Conservation (phyloP, 2,329 filamentous ascomycete genomes). For the Trichoderma afroharzianum region DNA sequence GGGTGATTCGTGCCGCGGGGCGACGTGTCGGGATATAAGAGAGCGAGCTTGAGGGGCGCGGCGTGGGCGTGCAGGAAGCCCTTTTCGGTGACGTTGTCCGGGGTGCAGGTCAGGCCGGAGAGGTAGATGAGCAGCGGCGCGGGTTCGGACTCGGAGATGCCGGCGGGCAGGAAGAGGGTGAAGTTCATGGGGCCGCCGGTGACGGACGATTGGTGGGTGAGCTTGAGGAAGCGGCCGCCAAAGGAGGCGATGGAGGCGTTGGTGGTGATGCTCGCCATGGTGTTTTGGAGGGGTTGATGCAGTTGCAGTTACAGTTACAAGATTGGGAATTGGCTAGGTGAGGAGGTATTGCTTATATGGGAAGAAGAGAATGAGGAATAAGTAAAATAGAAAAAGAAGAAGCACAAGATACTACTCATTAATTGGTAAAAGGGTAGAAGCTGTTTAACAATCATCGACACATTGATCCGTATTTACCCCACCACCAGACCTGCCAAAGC, state of each 20-base stretch:
- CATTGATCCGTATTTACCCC: background rate
- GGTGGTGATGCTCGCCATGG: constrained; percentile 52
- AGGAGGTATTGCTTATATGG: background rate
- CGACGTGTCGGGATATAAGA: constrained; percentile 93
- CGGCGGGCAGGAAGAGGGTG: constrained; percentile 84
- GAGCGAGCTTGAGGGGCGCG: constrained; percentile 75
- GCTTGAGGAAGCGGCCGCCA: constrained; percentile 91
- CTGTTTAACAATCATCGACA: background rate
- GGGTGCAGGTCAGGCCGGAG: constrained; percentile 90
- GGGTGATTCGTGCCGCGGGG: constrained; percentile 77
- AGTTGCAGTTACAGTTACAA: no score
- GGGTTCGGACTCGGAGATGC: constrained; percentile 50
- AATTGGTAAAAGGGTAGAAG: background rate
- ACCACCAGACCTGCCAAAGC: background rate
- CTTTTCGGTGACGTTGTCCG: constrained; percentile 76
- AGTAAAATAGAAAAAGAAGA: background rate
- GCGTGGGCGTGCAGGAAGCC: constrained; percentile 91
- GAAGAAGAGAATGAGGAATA: background rate
- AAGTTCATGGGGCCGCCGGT: constrained; percentile 88
- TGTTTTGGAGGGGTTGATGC: background rate
- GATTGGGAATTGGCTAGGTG: no score
- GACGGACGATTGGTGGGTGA: constrained; percentile 74
- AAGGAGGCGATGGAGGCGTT: constrained; percentile 88
- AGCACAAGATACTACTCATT: background rate
- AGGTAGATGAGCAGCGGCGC: constrained; percentile 90